Conservation (phyloP, 192 early-diverging fungal genomes). For the Diversispora eburnea region DNA sequence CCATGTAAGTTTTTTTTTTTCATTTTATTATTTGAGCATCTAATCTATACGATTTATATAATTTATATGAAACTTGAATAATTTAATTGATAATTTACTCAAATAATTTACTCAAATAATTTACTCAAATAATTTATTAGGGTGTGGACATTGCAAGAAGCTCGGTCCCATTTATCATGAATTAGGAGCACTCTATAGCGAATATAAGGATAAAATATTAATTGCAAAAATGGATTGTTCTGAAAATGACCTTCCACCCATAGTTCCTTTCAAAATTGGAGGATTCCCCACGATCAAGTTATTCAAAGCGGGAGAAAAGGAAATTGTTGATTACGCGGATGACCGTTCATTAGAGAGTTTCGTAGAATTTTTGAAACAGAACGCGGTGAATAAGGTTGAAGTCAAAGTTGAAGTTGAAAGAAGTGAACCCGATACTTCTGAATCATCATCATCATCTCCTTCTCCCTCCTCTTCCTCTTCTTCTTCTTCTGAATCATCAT, state of each 20-base stretch:
- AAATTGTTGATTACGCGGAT: conserved; percentile 78
- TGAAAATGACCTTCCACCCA: conserved; percentile 85
- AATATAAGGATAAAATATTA: conserved; percentile 43
- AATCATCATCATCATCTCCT: too few relatives aligned
- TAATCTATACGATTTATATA: background rate
- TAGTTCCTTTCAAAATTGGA: conserved; percentile 63
- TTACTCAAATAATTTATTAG: conserved; percentile 29
- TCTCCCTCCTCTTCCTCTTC: too few relatives aligned
- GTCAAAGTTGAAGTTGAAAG: conserved; percentile 37
- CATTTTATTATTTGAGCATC: background rate
- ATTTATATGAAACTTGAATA: background rate
- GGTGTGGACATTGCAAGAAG: conserved; percentile 41
- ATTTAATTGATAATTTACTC: background rate
- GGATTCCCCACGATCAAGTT: conserved; percentile 96
- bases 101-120: background rate
- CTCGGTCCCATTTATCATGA: conserved; percentile 79
- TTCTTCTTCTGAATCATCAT: too few relatives aligned
- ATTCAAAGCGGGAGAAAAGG: conserved; percentile 77
- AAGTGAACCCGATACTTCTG: background rate
- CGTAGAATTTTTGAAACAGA: conserved; percentile 72
- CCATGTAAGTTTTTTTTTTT: conserved; percentile 18
- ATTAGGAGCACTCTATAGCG: conserved; percentile 58
- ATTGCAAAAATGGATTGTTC: conserved; percentile 95
- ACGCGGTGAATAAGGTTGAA: conserved; percentile 56
- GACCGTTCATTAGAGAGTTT: conserved; percentile 77